Evolutionary conservation across 331 rosid genomes (phyloP), one percentile per base, ranked within the genome.

Genomic region (Spiraea crenata): DNA sequence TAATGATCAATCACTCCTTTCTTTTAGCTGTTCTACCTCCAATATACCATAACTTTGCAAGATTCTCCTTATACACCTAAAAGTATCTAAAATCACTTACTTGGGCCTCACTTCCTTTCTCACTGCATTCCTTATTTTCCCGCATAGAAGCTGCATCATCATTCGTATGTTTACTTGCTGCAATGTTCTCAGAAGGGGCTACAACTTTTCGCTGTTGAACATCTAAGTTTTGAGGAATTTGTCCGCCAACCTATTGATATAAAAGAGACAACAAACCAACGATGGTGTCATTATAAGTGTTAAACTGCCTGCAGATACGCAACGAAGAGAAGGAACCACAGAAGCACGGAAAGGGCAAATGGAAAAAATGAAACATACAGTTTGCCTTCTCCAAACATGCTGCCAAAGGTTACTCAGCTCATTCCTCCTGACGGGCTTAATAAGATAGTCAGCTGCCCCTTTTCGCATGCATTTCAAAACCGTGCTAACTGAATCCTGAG

Each of bases 321-420:
- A 52, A 37, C 41, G 35, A 46, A 70, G 48, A 64, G 4, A 74
- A 31, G 0, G 31, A 19, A 42, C 62, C 45, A 44, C 57, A 60
- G 7, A 61, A 13, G 2, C 19, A 41, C 20, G 50, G 15, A 57
- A 54, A 46, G 63, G 61, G 67, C 12, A 69, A 65, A 34, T 70
- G 45, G 16, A 44, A 70, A 74, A 69, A 59, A 40, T 7, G 60
- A 48, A 68, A 85, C 89, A 72, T 87, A 91, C 97, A 48, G 79
- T 72, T n/a, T 77, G 90, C 84, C 85, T 79, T 84, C 97, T 86
- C 97, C 96, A 89, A 6, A 87, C 90, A 74, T 91, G 96, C 71
- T 80, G 97, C 97, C 97, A 91, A 63, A 91, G 75, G 80, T 87
- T 91, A 57, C 69, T 73, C 45, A 91, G 78, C 77, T 86, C 97